phyloP scores from a whole-genome alignment of 441 rosid genomes.

The Metrosideros polymorpha region DNA sequence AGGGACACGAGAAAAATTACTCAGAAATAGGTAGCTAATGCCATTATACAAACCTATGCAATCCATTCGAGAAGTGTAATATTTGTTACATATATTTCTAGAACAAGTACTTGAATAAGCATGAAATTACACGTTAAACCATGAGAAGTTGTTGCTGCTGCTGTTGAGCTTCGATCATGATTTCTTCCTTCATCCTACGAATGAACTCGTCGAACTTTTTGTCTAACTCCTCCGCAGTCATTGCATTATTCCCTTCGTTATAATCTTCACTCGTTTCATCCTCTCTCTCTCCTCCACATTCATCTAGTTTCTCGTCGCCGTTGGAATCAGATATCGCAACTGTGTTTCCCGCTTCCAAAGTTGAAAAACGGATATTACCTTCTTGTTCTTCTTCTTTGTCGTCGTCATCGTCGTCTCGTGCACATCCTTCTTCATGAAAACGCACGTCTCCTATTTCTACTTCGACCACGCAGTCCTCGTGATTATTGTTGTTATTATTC shows the following conservation, averaged over 20 bases:
- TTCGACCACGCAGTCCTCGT: background rate
- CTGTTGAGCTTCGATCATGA: slow-evolving; percentile 36
- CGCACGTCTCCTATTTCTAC: background rate
- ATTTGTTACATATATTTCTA: background rate
- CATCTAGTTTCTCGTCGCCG: background rate
- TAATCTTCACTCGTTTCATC: slow-evolving; percentile 5
- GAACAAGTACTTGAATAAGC: background rate
- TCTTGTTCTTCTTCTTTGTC: background rate
- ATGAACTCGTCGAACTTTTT: slow-evolving; percentile 62
- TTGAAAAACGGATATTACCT: background rate
- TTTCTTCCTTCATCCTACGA: slow-evolving; percentile 51
- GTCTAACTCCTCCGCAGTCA: slow-evolving; percentile 41
- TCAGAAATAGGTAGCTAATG: background rate
- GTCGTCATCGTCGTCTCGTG: background rate
- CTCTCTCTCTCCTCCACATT: background rate
- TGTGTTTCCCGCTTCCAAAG: background rate
- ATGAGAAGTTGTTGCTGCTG: slow-evolving; percentile 16
- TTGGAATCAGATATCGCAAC: background rate
- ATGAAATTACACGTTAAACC: slow-evolving; percentile 19
- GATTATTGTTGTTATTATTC: background rate
- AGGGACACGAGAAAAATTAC: background rate
- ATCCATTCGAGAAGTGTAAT: background rate
- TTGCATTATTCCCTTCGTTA: slow-evolving; percentile 10
- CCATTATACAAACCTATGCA: background rate
- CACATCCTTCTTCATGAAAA: slow-evolving; percentile 9